Conservation (phyloP, 306 rosid genomes). For the Arachis hypogaea region DNA sequence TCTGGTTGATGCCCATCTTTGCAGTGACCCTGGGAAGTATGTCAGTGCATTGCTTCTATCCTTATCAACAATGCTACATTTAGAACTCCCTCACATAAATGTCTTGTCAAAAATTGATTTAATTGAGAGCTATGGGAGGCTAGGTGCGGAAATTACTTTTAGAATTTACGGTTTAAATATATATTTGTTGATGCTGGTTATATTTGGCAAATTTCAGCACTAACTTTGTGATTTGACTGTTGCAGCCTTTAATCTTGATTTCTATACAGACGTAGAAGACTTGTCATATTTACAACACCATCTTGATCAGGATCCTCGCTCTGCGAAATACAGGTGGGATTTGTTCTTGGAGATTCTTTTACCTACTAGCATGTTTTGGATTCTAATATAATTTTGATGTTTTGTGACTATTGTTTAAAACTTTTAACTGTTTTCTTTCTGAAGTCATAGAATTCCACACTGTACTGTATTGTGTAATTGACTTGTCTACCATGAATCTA, state of each 20-base stretch:
- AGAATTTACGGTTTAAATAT: slow-evolving; percentile 9
- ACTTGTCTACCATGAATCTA: slow-evolving; percentile 15
- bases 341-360: slow-evolving; percentile 28
- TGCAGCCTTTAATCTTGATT: slow-evolving; percentile 93
- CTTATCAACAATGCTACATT: slow-evolving; percentile 86
- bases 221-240: slow-evolving; percentile 34
- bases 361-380: slow-evolving; percentile 17
- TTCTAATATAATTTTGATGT: slow-evolving; percentile 14
- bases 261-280: slow-evolving; percentile 91
- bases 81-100: slow-evolving; percentile 89
- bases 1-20: slow-evolving; percentile 93
- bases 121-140: slow-evolving; percentile 87
- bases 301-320: slow-evolving; percentile 82
- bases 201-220: slow-evolving; percentile 26
- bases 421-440: slow-evolving; percentile 26
- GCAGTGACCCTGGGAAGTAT: slow-evolving; percentile 96
- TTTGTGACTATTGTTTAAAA: slow-evolving; percentile 4
- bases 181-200: slow-evolving; percentile 29
- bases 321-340: slow-evolving; percentile 85
- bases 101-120: slow-evolving; percentile 93
- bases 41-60: slow-evolving; percentile 87
- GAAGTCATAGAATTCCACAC: slow-evolving; percentile 26
- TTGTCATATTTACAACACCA: slow-evolving; percentile 79
- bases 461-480: slow-evolving; percentile 11
- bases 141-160: slow-evolving; percentile 56